Evolutionary conservation across 192 early-diverging fungal genomes (phyloP).

Genomic region (Backusella circina): DNA sequence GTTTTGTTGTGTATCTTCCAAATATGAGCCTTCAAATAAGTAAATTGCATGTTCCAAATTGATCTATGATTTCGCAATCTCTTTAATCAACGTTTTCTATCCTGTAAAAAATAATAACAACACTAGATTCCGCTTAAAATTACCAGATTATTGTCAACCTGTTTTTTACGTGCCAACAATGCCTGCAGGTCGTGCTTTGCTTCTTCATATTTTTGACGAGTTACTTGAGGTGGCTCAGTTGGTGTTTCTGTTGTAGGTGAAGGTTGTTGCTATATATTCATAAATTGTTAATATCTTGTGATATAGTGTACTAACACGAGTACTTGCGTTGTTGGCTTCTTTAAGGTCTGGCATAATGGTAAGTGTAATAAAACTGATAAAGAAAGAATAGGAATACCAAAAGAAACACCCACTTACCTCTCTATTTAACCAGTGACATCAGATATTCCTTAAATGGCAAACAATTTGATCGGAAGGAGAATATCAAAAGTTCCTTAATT

Average conservation of each 20-base stretch:
- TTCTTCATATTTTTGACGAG: conserved; percentile 59
- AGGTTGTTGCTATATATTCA: background rate
- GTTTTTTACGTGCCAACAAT: conserved; percentile 73
- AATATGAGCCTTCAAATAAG: conserved; percentile 82
- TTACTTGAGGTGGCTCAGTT: conserved; percentile 29
- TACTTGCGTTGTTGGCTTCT: background rate
- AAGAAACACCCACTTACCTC: background rate
- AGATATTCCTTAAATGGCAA: background rate
- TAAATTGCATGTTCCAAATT: conserved; percentile 81
- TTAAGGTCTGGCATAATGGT: background rate
- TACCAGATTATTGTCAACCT: conserved; percentile 75
- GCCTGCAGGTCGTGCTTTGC: conserved; percentile 75
- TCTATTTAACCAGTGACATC: background rate
- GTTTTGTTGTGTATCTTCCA: conserved; percentile 79
- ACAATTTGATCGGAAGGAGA: background rate
- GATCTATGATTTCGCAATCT: conserved; percentile 12
- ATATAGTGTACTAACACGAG: no score
- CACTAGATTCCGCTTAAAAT: background rate
- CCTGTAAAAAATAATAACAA: background rate
- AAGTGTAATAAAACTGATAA: background rate
- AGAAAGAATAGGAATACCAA: background rate
- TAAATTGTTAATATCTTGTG: background rate
- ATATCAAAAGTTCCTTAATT: background rate
- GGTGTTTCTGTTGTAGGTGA: background rate
- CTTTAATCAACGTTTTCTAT: background rate